Base-by-base conservation (phyloP, 805 yeast genomes). In the Lipomyces japonicus region DNA sequence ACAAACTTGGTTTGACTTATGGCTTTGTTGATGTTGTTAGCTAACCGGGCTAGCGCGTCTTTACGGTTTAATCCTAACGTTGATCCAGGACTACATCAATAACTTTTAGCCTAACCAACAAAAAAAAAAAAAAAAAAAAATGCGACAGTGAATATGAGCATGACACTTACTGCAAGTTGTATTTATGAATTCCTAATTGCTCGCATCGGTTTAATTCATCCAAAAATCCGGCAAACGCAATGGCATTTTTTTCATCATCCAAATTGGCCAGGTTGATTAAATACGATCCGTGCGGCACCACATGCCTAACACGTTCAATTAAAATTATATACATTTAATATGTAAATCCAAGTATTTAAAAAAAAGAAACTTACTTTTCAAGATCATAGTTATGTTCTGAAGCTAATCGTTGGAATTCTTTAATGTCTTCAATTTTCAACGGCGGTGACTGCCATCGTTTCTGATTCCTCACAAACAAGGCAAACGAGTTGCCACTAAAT, bases 231-330 rank as follows among this genome's bases (percentile, higher is more conserved):
- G 74, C 82, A 62, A 78, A 80, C 9, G 96, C 84, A 63, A 86
- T 86, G 28, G 73, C 75, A 50, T 82, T 86, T 65, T 88, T 91
- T 53, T 79, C 93, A 1, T 67, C 66, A 58, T 89, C 96, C 0
- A 97, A 96, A 59, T 88, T 89, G 22, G 95, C 97, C 54, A 93
- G 69, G 65, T 93, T 93, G 64, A 93, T 90, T 61, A 93, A 81
- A 65, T 90, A 93, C 22, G 95, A 88, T 1, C 96, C 97, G 67
- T 93, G 98, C 0, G 98, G 97, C 42, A 93, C 73, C 43, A 88
- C 76, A 62, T 90, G 96, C 4, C 62, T 62, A 19, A 14, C 23
- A 39, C 23, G 36, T 24, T 4, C 4, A n/a, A 25, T 7, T 12
- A n/a, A n/a, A n/a, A n/a, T n/a, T n/a, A n/a, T n/a, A n/a, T n/a